A percentile compares a stretch with the other conserved stretches of the same genome.
Evolutionary conservation across 1,139 yeast genomes (phyloP).

Genomic region (Cylindricascospora bacillispora): DNA sequence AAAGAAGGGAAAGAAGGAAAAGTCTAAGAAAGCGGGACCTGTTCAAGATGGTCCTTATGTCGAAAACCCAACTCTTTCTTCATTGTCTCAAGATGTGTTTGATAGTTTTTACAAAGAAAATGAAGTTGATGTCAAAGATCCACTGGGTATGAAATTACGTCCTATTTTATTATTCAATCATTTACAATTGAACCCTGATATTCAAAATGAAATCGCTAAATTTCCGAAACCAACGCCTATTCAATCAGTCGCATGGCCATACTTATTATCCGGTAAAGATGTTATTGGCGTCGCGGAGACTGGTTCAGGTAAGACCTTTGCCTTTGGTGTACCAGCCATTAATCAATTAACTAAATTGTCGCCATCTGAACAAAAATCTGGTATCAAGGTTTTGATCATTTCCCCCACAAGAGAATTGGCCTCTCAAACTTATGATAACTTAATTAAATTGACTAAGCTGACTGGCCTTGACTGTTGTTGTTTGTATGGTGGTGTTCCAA

Average conservation of each 20-base stretch:
- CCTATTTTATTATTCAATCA: constrained; percentile 67
- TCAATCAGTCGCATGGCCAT: constrained; percentile 97
- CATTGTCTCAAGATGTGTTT: constrained; percentile 40
- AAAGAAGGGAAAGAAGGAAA: constrained; percentile 10
- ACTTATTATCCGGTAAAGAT: constrained; percentile 63
- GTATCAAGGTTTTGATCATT: constrained; percentile 66
- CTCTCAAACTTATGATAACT: constrained; percentile 80
- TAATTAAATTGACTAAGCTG: constrained; percentile 50
- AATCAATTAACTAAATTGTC: constrained; percentile 40
- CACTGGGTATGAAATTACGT: constrained; percentile 36
- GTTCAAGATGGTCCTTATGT: constrained; percentile 8
- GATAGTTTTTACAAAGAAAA: constrained; percentile 54
- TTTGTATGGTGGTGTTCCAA: constrained; percentile 95
- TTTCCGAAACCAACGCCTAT: constrained; percentile 93
- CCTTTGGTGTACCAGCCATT: constrained; percentile 96
- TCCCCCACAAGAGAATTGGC: constrained; percentile 98
- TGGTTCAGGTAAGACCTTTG: constrained; percentile 95
- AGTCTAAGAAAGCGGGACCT: constrained; percentile 4
- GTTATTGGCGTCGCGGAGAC: constrained; percentile 98
- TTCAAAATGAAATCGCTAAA: constrained; percentile 45
- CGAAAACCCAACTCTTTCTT: constrained; percentile 20
- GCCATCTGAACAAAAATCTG: constrained; percentile 28
- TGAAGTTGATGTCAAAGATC: constrained; percentile 74
- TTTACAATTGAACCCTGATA: constrained; percentile 41
- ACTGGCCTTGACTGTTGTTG: constrained; percentile 65